Base-by-base conservation (phyloP, 768 basidiomycete genomes). In the Auricularia auricula-judae region DNA sequence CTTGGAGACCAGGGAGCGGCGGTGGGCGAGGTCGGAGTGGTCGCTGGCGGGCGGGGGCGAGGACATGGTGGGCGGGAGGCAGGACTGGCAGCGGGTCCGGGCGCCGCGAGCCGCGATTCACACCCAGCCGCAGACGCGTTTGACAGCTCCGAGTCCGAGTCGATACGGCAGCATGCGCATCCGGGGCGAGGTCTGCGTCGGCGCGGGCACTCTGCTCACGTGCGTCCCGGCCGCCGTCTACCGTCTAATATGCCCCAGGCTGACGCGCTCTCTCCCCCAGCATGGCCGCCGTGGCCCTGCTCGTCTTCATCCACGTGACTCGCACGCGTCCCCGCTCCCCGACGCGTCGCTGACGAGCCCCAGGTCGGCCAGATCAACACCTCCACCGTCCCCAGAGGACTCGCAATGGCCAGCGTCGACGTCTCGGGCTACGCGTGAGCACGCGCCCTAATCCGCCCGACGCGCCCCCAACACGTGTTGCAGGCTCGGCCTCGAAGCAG, bases 321-420 rank as follows among this genome's bases (percentile, higher is more conserved):
- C 39, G 29, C 23, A 58, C 34, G 10, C 64, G 61, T 65, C 64
- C 65, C 67, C 64, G 71, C 47, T 11, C 39, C 54, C 60, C 54
- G 34, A 66, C 33, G 63, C 70, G 67, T 14, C 59, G 54, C 65
- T 62, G 66, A 68, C 71, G 59, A 44, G 47, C n/a, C 60, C 60
- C 66, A 92, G 90, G 83, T 91, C 65, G 89, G 87, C 66, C 91
- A 92, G 82, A 89, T 87, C 71, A 91, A 85, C 72, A 87, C 87
- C 62, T 85, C 88, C 16, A 79, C 78, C 39, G 84, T 91, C 36
- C 88, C 89, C 65, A 83, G 84, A 65, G 81, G 79, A 64, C 84
- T 92, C 63, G 81, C 84, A 63, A 87, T 92, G 88, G 90, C 81
- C 66, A 81, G 80, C 69, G 76, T 91, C 70, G 86, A 92, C 70